Conservation (phyloP, 2,329 filamentous ascomycete genomes). For the Rhexocercosporidium sp. region DNA sequence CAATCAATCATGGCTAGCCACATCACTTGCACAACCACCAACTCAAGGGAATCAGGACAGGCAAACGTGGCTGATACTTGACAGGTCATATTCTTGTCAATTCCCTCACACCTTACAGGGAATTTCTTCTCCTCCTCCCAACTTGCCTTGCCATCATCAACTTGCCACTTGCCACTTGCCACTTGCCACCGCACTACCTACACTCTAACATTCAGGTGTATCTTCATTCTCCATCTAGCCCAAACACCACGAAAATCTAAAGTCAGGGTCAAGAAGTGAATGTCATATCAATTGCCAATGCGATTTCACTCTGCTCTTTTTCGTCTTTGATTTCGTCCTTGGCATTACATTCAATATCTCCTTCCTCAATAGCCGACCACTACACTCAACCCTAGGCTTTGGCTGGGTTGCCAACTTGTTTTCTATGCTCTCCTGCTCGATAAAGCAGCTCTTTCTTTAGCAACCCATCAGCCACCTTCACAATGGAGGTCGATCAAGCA, state of each 20-base stretch:
- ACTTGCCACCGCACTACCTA: neutral
- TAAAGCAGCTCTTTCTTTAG: neutral
- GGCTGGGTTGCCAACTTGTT: neutral
- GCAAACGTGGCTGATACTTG: neutral
- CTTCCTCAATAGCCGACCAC: constrained; percentile 1
- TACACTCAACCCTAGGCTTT: neutral
- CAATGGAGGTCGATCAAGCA: constrained; percentile 61
- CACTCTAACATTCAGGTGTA: neutral
- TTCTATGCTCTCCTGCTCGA: neutral
- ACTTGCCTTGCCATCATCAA: neutral
- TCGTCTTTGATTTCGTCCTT: neutral
- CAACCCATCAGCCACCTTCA: neutral
- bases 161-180: neutral
- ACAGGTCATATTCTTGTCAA: neutral
- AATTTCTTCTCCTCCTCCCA: neutral
- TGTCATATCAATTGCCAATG: too few species aligned
- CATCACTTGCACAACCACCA: constrained; percentile 13
- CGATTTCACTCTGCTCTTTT: neutral
- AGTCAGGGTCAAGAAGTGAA: neutral
- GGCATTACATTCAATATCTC: constrained; percentile 2
- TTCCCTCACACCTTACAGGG: neutral
- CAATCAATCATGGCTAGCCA: constrained; percentile 16
- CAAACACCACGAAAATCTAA: neutral
- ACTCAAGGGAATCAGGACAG: neutral
- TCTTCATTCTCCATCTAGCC: neutral